Base-by-base conservation (phyloP, 352 stramenopile species). In the Phytophthora pinifolia region DNA sequence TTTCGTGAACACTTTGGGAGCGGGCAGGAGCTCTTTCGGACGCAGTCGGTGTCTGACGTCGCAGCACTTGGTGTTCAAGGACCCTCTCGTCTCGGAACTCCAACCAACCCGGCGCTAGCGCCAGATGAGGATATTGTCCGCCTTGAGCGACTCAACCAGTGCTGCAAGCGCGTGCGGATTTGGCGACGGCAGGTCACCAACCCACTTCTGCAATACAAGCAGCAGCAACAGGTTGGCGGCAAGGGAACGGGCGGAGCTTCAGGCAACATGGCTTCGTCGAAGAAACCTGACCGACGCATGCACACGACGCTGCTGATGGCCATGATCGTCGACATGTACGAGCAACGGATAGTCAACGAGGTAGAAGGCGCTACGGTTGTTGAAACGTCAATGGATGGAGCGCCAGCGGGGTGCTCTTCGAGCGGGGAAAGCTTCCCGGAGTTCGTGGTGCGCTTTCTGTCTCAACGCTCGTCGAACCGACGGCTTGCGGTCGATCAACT, bases 281-380 rank as follows among this genome's bases (percentile, higher is more conserved):
- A 86, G 38, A 88, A 86, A 41, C 74, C 63, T 13, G 80, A 91
- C 25, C 69, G 77, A 13, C 76, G 81, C 13, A 88, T 93, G 58
- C 83, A 93, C 54, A 51, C 86, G 15, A 79, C 79, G 13, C 44
- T 87, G 30, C 53, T 91, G 17, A 77, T 90, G 68, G 61, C 74
- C 6, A 59, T 87, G 55, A 89, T 91, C 49, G 56, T 89, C 32
- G 81, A 93, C 38, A 71, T 90, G 7, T 91, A 87, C 59, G 83
- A 91, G 41, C 78, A 89, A 52, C 68, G 66, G 3, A 59, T 84
- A 36, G 47, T 70, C 15, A 57, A 49, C 17, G 74, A 82, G 49
- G 18, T 66, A 31, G 80, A 85, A 41, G 62, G 70, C 34, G 50
- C 56, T 35, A 41, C 39, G n/a, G 17, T n/a, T 8, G 36, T 54